These are phyloP conservation scores for Scheffersomyces cryptocercus DNA, from an alignment of 1,139 yeast species.

Conservation along the genomic window DNA sequence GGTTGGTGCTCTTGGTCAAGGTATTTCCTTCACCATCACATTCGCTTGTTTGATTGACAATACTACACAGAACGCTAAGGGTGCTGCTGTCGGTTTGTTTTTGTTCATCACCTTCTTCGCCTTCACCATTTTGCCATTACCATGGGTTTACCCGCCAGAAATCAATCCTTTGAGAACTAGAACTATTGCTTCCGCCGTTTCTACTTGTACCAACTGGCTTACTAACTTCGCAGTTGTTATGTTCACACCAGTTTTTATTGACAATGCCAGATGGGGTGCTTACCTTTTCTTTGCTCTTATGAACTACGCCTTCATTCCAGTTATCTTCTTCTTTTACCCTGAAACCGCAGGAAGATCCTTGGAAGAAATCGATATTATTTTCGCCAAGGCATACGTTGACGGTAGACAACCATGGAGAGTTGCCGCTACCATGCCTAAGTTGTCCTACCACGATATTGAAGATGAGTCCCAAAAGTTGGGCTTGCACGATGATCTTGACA, in stretches of 20 bases:
- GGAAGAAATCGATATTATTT: slow-evolving; percentile 31
- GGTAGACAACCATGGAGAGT: slow-evolving; percentile 50
- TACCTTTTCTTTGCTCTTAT: slow-evolving; percentile 33
- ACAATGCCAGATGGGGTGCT: slow-evolving; percentile 42
- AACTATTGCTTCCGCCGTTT: slow-evolving; percentile 54
- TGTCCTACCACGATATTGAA: slow-evolving; percentile 47
- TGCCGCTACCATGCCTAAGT: slow-evolving; percentile 51
- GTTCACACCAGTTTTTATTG: slow-evolving; percentile 54
- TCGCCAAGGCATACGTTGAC: slow-evolving; percentile 42
- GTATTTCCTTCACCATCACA: slow-evolving; percentile 38
- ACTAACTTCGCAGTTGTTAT: slow-evolving; percentile 54
- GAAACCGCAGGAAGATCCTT: slow-evolving; percentile 33
- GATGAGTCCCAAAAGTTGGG: slow-evolving; percentile 50
- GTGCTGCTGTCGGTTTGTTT: slow-evolving; percentile 43
- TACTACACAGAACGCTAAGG: slow-evolving; percentile 37
- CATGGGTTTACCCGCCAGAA: slow-evolving; percentile 65
- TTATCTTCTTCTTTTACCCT: slow-evolving; percentile 32
- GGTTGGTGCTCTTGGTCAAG: slow-evolving; percentile 52
- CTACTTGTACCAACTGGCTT: slow-evolving; percentile 50
- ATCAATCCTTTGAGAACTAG: slow-evolving; percentile 63
- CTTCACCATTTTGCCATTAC: slow-evolving; percentile 37
- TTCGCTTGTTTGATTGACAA: slow-evolving; percentile 43
- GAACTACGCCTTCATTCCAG: slow-evolving; percentile 26
- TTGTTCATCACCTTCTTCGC: slow-evolving; percentile 29
- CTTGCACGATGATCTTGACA: slow-evolving; percentile 43